phyloP scores from a whole-genome alignment of 73 alveolate genomes.

The Paramecium sonneborni region DNA sequence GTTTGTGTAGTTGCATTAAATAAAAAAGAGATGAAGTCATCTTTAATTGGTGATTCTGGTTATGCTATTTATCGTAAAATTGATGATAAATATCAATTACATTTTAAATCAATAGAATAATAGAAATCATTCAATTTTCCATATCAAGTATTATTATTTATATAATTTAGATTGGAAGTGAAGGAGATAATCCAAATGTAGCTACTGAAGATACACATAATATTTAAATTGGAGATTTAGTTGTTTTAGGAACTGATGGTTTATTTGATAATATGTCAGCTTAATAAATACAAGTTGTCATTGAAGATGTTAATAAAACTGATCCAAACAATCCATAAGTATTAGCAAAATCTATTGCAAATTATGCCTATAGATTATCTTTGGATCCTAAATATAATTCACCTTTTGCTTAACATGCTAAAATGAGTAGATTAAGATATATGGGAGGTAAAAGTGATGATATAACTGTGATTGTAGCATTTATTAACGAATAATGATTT shows the following conservation, averaged over 20 bases:
- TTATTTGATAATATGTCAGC: conserved; percentile 56
- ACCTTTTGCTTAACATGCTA: conserved; percentile 32
- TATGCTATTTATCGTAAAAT: conserved; percentile 53
- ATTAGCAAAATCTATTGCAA: conserved; percentile 29
- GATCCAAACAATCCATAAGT: conserved; percentile 72
- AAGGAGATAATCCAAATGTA: conserved; percentile 28
- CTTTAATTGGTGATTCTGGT: conserved; percentile 79
- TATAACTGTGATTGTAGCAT: conserved; percentile 81
- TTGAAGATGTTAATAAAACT: conserved; percentile 14
- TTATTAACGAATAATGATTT: neutral
- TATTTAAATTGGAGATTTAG: conserved; percentile 13
- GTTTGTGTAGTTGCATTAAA: conserved; percentile 63
- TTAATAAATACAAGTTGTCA: conserved; percentile 20
- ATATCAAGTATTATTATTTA: neutral
- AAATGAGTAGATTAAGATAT: neutral
- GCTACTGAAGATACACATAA: conserved; percentile 4
- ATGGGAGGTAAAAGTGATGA: conserved; percentile 83
- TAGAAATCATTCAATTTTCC: conserved; percentile 67
- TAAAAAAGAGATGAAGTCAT: conserved; percentile 24
- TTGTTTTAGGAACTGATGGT: conserved; percentile 52
- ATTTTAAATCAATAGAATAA: conserved; percentile 46
- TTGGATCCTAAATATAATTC: conserved; percentile 3
- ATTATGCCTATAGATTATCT: conserved; percentile 45
- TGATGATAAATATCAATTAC: neutral
- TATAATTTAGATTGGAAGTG: conserved; percentile 20